phyloP scores from a whole-genome alignment of 75 land plant species.

The Sequoia sempervirens region DNA sequence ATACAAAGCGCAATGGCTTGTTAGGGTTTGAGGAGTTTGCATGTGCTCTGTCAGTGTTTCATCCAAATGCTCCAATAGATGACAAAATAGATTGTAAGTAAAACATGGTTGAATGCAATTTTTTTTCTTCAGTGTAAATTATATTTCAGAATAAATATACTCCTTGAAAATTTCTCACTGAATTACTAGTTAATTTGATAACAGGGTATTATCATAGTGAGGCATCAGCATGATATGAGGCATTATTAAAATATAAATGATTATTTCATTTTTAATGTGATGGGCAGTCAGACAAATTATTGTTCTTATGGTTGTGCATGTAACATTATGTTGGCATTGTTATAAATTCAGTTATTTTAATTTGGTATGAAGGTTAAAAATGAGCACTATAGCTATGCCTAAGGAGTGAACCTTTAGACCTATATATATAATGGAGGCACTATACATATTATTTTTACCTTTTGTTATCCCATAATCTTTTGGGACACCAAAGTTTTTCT shows the following conservation, averaged over 20 bases:
- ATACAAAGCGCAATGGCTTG: slow-evolving; percentile 89
- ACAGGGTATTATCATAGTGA: background rate
- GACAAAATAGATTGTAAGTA: slow-evolving; percentile 87
- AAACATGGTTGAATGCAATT: background rate
- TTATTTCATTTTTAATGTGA: background rate
- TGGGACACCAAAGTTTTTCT: background rate
- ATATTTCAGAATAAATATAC: background rate
- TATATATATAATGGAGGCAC: background rate
- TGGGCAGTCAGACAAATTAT: background rate
- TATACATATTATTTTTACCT: background rate
- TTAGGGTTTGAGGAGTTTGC: slow-evolving; percentile 97
- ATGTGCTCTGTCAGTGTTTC: slow-evolving; percentile 87
- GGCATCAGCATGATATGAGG: background rate
- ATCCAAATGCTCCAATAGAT: slow-evolving; percentile 89
- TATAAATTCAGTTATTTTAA: background rate
- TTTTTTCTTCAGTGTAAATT: background rate
- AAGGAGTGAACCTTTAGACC: background rate
- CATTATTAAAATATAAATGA: too few relatives aligned
- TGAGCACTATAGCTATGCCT: background rate
- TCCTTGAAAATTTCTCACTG: background rate
- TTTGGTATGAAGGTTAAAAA: background rate
- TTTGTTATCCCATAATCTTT: background rate
- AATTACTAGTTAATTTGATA: background rate
- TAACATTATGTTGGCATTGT: background rate
- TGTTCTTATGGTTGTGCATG: background rate